Evolutionary conservation across 2,329 filamentous ascomycete genomes (phyloP).

Genomic region (Aspergillus tanneri): DNA sequence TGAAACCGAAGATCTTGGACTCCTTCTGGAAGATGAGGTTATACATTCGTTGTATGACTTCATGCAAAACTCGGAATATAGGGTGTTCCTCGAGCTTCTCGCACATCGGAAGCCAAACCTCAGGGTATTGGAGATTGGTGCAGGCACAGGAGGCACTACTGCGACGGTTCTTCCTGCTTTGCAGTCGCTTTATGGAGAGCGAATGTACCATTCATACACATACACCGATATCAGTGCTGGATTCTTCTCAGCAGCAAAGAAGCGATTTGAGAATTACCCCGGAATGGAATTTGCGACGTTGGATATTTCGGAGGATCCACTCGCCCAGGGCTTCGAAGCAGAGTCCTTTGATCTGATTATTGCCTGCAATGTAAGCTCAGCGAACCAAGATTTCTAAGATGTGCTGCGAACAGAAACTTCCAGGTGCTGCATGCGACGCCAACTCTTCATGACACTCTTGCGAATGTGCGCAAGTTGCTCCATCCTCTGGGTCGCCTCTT

Average conservation of each 20-base stretch:
- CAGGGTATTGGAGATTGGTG: background rate
- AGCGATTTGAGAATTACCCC: background rate
- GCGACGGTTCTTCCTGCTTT: background rate
- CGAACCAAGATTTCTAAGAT: no score
- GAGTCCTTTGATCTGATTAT: background rate
- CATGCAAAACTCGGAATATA: no score
- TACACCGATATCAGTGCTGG: background rate
- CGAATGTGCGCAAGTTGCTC: no score
- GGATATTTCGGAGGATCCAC: background rate
- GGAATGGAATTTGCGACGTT: background rate
- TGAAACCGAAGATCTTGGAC: background rate
- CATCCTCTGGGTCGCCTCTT: no score
- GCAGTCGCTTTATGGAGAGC: background rate
- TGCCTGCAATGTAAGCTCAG: background rate
- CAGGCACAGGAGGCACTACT: background rate
- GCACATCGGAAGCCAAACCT: background rate
- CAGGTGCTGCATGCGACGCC: no score
- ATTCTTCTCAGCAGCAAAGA: background rate
- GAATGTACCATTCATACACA: background rate
- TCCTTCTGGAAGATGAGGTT: background rate
- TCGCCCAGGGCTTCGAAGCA: conserved; percentile 5
- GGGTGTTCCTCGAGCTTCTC: background rate
- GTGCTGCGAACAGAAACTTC: no score
- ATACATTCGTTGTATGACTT: background rate
- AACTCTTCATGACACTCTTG: no score